Conservation (phyloP, 768 basidiomycete genomes). For the Tylopilus felleus region DNA sequence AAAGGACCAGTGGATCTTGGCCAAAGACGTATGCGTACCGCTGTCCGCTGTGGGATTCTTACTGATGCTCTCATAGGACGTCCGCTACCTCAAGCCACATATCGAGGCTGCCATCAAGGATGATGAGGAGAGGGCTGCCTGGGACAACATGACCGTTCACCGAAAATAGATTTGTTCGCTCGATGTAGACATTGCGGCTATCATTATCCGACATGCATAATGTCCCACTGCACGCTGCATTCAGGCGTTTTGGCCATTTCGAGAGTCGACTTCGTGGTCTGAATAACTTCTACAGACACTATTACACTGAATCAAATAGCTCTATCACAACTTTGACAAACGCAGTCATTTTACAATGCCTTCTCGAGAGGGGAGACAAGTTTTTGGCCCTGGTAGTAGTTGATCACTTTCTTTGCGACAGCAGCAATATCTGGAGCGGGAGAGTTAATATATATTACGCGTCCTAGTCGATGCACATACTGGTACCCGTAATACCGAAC, state of each 20-base stretch:
- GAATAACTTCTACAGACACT: constrained; percentile 6
- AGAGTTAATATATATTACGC: constrained; percentile 8
- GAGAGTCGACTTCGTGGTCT: not conserved
- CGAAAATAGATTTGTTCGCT: constrained; percentile 50
- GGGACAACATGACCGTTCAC: constrained; percentile 76
- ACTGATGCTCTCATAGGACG: constrained; percentile 54
- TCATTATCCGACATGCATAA: constrained; percentile 18
- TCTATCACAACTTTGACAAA: not conserved
- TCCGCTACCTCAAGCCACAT: constrained; percentile 82
- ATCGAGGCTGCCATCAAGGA: constrained; percentile 72
- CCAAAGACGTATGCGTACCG: constrained; percentile 60
- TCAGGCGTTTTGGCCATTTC: not conserved
- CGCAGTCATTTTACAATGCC: constrained; percentile 46
- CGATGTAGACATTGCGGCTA: constrained; percentile 25
- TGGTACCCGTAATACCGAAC: constrained; percentile 77
- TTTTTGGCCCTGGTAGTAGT: constrained; percentile 76
- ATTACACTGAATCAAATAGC: constrained; percentile 8
- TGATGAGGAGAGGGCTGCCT: constrained; percentile 68
- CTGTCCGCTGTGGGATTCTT: not conserved
- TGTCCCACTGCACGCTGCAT: constrained; percentile 1
- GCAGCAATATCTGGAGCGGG: constrained; percentile 59
- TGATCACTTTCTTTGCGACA: constrained; percentile 81
- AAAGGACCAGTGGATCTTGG: constrained; percentile 74
- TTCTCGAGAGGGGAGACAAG: constrained; percentile 74
- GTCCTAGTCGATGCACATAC: constrained; percentile 38